A percentile compares a stretch with the other conserved stretches of the same genome.
These are phyloP conservation scores for Lipomyces orientalis DNA, from an alignment of 805 yeast species.

Conservation along the genomic window DNA sequence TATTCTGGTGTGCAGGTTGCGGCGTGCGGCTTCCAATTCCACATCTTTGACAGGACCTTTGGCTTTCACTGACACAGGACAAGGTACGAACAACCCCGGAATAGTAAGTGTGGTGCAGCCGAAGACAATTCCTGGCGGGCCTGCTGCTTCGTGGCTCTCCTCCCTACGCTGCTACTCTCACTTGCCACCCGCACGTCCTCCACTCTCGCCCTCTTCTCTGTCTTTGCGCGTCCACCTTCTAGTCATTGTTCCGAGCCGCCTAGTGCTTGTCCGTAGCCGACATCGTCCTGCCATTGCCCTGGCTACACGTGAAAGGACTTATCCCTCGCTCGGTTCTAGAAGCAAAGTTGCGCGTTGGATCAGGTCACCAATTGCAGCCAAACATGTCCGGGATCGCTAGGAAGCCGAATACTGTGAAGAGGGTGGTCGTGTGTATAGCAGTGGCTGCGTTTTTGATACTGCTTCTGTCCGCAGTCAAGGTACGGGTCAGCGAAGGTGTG, in stretches of 20 bases:
- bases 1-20: neutral
- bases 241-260: neutral
- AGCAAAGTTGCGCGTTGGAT: neutral
- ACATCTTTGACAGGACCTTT: neutral
- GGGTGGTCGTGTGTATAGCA: neutral
- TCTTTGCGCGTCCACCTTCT: neutral
- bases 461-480: neutral
- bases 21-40: neutral
- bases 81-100: neutral
- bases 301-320: neutral
- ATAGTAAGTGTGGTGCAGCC: neutral
- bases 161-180: neutral
- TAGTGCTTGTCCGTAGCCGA: neutral
- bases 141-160: neutral
- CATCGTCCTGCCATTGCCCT: neutral
- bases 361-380: neutral
- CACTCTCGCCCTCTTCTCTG: neutral
- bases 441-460: neutral
- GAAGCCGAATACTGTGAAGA: slow-evolving; percentile 1
- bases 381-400: neutral
- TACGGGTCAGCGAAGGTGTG: neutral
- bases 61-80: no score
- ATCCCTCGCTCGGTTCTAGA: neutral
- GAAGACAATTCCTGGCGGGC: no score
- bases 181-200: neutral